Base-by-base conservation (phyloP, 2,329 filamentous ascomycete genomes). In the Talaromyces funiculosus region DNA sequence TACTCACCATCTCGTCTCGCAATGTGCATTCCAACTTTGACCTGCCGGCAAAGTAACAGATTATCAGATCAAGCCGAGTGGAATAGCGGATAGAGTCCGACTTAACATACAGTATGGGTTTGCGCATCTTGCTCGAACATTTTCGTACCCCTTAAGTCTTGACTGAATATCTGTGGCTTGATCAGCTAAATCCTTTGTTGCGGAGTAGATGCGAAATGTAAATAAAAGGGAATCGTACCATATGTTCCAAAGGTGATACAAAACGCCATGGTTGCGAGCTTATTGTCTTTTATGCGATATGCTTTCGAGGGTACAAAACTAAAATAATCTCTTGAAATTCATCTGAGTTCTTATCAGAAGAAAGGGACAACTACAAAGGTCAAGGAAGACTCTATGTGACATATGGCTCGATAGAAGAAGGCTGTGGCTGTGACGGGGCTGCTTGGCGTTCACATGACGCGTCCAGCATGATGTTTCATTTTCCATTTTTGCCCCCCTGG, bases 11-110 rank as follows among this genome's bases (percentile, higher is more conserved):
- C 75, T 67, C 14, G 73, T 76, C 22, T 77, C 67, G 53, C 76
- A 78, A 66, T 76, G 75, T 35, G 74, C 77, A 62, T 75, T 74
- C 74, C 75, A 79, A 63, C 78, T 76, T 59, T 75, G 73, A 62
- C 73, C 73, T 75, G 29, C 29, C 22, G 26, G 22, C 40, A 33
- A 35, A 22, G 6, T 12, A 18, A 24, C n/a, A 35, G 24, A 26
- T 51, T 8, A 4, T 31, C n/a, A 33, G 47, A 51, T 20, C 29
- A 51, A 22, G 9, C 10, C 10, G 10, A 16, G 18, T 33, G 4
- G 2, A 51, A 35, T 47, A 33, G 16, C 9, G n/a, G n/a, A 16
- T 8, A 14, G 10, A 33, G n/a, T 35, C 2, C n/a, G 10, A 40
- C 37, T 38, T 40, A 24, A 66, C 74, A 67, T 63, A 75, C 77